Evolutionary conservation across 2,329 filamentous ascomycete genomes (phyloP).

Genomic region (Fusarium sp.): DNA sequence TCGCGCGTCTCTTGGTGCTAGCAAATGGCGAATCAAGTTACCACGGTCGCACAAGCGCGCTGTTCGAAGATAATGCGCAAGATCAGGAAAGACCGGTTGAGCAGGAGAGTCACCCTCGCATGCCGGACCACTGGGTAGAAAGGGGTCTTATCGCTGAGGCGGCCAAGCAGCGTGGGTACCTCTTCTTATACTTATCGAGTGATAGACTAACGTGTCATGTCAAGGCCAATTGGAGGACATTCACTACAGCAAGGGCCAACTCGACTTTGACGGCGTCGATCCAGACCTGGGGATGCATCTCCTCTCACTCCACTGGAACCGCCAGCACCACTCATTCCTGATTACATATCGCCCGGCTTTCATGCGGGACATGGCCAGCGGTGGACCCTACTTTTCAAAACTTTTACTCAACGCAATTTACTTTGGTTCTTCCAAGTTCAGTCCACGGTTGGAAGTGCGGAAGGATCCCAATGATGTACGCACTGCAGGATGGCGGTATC

Average conservation of each 20-base stretch:
- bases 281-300: constrained; percentile 63
- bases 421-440: constrained; percentile 56
- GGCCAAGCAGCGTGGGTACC: constrained; percentile 36
- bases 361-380: constrained; percentile 63
- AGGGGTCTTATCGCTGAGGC: constrained; percentile 51
- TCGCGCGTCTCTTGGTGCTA: constrained; percentile 53
- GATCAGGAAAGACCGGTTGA: constrained; percentile 23
- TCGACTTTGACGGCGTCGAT: constrained; percentile 67
- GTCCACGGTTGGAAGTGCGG: constrained; percentile 57
- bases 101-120: constrained; percentile 44
- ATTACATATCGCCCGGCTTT: constrained; percentile 65
- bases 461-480: constrained; percentile 57
- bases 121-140: constrained; percentile 56
- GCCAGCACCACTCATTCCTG: constrained; percentile 58
- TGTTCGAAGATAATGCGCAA: constrained; percentile 55
- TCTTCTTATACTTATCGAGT: constrained; percentile 38
- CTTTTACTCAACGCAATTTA: constrained; percentile 67
- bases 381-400: constrained; percentile 67
- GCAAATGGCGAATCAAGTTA: constrained; percentile 58
- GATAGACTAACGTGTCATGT: background rate
- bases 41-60: constrained; percentile 60
- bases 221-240: constrained; percentile 60
- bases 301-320: constrained; percentile 63
- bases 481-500: constrained; percentile 61
- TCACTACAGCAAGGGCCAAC: constrained; percentile 56